Evolutionary conservation across 768 basidiomycete species (phyloP).

Genomic region (Lentinula boryana): DNA sequence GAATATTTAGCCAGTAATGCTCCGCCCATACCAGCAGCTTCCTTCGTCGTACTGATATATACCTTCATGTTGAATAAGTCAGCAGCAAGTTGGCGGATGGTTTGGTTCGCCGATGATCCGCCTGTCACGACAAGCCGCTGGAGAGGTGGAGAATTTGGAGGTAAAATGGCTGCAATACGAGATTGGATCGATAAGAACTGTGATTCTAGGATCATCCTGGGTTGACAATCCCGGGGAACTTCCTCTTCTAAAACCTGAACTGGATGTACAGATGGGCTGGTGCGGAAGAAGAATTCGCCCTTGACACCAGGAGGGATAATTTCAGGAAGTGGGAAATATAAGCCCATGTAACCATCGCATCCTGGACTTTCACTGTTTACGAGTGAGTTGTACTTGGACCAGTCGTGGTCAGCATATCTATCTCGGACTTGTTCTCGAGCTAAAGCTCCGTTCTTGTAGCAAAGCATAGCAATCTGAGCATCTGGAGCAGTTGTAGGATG

Average conservation of each 20-base stretch:
- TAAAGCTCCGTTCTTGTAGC: constrained; percentile 85
- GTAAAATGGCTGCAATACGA: constrained; percentile 64
- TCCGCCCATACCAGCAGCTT: constrained; percentile 69
- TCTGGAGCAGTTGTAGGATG: constrained; percentile 54
- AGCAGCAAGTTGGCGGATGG: constrained; percentile 69
- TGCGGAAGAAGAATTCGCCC: constrained; percentile 64
- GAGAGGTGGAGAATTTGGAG: constrained; percentile 43
- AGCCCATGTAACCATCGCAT: constrained; percentile 55
- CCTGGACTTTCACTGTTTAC: constrained; percentile 51
- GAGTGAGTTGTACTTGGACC: constrained; percentile 65
- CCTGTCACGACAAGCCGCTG: constrained; percentile 73
- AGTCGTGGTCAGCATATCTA: constrained; percentile 50
- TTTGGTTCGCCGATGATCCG: constrained; percentile 68
- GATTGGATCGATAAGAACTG: constrained; percentile 80
- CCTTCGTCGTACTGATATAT: constrained; percentile 60
- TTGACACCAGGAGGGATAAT: constrained; percentile 78
- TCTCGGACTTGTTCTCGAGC: constrained; percentile 76
- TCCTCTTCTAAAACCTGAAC: constrained; percentile 22
- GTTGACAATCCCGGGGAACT: constrained; percentile 44
- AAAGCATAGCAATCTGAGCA: constrained; percentile 84
- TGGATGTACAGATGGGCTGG: constrained; percentile 20
- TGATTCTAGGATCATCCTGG: constrained; percentile 77
- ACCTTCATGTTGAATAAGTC: constrained; percentile 77
- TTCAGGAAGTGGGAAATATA: constrained; percentile 82
- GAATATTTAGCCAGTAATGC: constrained; percentile 67